Percentiles rank a stretch among this genome's conserved stretches.
These are phyloP conservation scores for Trichoderma asperellum DNA, from an alignment of 2,329 filamentous ascomycete species.

Conservation along the genomic window DNA sequence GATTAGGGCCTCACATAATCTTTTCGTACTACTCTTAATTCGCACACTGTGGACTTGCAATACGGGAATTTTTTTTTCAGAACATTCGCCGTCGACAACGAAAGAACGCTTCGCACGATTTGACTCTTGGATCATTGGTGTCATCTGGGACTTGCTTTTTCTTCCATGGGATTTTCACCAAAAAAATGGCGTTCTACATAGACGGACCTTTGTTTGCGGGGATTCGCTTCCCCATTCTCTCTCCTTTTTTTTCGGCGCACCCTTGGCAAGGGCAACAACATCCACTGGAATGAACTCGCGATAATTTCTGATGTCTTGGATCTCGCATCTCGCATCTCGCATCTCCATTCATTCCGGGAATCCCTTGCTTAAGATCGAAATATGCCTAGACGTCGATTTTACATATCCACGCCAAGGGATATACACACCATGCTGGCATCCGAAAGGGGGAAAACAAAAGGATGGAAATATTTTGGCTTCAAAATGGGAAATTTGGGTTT, in stretches of 20 bases:
- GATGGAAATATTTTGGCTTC: slow-evolving; percentile 10
- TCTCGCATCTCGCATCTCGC: slow-evolving; percentile 10
- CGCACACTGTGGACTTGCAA: slow-evolving; percentile 42
- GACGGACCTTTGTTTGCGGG: slow-evolving; percentile 36
- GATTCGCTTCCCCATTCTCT: slow-evolving; percentile 33
- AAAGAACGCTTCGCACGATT: slow-evolving; percentile 27
- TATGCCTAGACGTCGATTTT: neutral
- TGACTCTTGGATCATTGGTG: slow-evolving; percentile 25
- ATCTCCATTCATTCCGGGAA: slow-evolving; percentile 23
- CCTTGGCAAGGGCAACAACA: slow-evolving; percentile 25
- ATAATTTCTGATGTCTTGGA: slow-evolving; percentile 23
- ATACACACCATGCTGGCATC: slow-evolving; percentile 31
- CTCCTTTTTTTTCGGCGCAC: slow-evolving; percentile 20
- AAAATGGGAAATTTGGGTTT: slow-evolving; percentile 9
- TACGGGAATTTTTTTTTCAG: slow-evolving; percentile 40
- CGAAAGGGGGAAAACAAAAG: slow-evolving; percentile 23
- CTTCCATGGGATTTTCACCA: slow-evolving; percentile 13
- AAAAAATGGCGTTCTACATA: slow-evolving; percentile 41
- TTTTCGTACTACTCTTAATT: slow-evolving; percentile 22
- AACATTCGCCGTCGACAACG: slow-evolving; percentile 35
- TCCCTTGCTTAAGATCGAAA: slow-evolving; percentile 6
- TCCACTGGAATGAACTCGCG: slow-evolving; percentile 10
- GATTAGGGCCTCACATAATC: neutral
- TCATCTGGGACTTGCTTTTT: slow-evolving; percentile 31
- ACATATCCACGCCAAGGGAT: slow-evolving; percentile 27